Percentiles rank a stretch among this genome's conserved stretches.
phyloP scores from a whole-genome alignment of 352 stramenopile genomes.

The Pythium volutum region DNA sequence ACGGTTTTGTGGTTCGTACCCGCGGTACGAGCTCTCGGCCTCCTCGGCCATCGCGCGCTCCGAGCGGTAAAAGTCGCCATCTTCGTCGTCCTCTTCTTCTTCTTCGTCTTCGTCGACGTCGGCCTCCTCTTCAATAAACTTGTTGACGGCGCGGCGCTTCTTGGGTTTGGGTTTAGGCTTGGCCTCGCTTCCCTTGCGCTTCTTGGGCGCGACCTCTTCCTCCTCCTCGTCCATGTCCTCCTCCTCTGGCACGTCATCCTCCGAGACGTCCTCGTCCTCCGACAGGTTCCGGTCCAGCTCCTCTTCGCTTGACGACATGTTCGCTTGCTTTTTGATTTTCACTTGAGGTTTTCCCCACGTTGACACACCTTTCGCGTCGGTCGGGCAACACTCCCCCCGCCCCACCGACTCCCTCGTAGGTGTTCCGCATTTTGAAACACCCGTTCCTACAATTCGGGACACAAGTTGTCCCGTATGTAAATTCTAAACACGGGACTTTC shows the following conservation, averaged over 20 bases:
- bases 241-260: constrained; percentile 72
- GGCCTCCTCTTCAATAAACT: constrained; percentile 88
- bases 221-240: constrained; percentile 52
- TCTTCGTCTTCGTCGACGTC: constrained; percentile 87
- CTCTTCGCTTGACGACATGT: constrained; percentile 88
- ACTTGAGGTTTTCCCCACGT: constrained; percentile 2
- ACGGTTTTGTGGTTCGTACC: constrained; percentile 74
- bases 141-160: constrained; percentile 83
- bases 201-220: constrained; percentile 54
- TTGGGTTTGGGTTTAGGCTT: constrained; percentile 75
- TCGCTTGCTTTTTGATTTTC: constrained; percentile 3
- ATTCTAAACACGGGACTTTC: background rate
- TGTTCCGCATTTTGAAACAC: constrained; percentile 26
- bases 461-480: background rate
- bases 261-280: constrained; percentile 69
- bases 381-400: background rate
- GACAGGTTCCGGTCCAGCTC: constrained; percentile 82
- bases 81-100: constrained; percentile 82
- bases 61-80: constrained; percentile 70
- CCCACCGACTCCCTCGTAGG: background rate
- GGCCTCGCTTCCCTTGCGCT: constrained; percentile 57
- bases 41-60: constrained; percentile 80
- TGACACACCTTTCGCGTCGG: constrained; percentile 21
- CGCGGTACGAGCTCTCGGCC: constrained; percentile 56
- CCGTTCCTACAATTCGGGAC: constrained; percentile 18